Evolutionary conservation across 208 protist species (phyloP), one percentile per base, ranked within the genome.

Genomic region (Crithidia expoeki): DNA sequence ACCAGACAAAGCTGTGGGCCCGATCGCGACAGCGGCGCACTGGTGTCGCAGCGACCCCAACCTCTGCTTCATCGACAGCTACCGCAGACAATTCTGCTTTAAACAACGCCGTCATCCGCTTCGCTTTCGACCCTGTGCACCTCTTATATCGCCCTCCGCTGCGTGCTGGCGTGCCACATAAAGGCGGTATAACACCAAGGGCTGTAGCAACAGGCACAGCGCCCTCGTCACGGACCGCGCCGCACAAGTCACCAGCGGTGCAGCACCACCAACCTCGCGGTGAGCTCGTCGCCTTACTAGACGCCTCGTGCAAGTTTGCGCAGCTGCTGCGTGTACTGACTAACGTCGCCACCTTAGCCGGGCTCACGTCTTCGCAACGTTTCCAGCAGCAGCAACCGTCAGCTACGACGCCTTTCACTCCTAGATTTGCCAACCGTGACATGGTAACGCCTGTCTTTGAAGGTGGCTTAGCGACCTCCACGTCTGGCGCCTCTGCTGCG

Each of bases 301-400:
- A 75, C 30, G 51, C 60, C 47, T 27, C 63, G 0, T 61, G 59
- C 58, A 77, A 77, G 36, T 77, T 72, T 50, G 46, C 28, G 3
- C 64, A 77, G 58, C 32, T 77, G 46, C 38, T 77, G 34, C 46
- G 30, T 0, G 68, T 74, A 46, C 67, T 84, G 32, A 77, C 79
- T 0, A 65, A 72, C 46, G 74, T 80, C 14, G 44, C 71, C 23
- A 23, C 50, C 38, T 14, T 70, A 25, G 71, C 76, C 2, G 69
- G 49, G 5, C 32, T 60, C 17, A 46, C 49, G 12, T 27, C 52
- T 4, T 34, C 53, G 21, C 27, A 47, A n/a, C 16, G 42, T n/a
- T n/a, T 16, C 30, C 42, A 10, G 0, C 12, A 40, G 30, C 44
- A 52, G n/a, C 63, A 28, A 28, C 59, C 30, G 64, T 25, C 51